These are phyloP conservation scores for Cokeromyces recurvatus DNA, from an alignment of 371 early-diverging fungal species.

Conservation along the genomic window DNA sequence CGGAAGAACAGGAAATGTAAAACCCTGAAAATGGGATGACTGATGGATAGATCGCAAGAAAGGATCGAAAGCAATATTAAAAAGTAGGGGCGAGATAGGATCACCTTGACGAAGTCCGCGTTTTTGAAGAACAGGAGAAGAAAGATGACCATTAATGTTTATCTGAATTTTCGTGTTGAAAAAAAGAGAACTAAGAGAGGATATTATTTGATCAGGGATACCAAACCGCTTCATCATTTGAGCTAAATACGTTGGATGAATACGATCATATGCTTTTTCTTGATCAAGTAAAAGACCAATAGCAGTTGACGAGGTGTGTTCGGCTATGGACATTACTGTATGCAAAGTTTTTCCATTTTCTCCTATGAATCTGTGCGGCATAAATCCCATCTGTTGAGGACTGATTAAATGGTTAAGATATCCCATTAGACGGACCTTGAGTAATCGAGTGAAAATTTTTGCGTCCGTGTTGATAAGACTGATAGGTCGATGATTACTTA, in stretches of 20 bases:
- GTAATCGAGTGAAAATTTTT: conserved; percentile 12
- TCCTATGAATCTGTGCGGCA: conserved; percentile 7
- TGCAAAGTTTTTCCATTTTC: conserved; percentile 5
- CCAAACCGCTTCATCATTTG: conserved; percentile 2
- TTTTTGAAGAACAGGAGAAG: neutral
- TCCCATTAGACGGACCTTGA: conserved; percentile 6
- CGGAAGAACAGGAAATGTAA: too few species aligned
- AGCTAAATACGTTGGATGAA: conserved; percentile 11
- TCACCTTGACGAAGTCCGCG: conserved; percentile 13
- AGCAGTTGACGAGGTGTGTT: neutral
- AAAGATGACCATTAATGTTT: conserved; percentile 18
- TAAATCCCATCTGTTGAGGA: conserved; percentile 6
- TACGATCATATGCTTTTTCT: conserved; percentile 17
- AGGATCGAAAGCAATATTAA: conserved; percentile 16
- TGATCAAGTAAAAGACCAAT: conserved; percentile 17
- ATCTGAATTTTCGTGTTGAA: conserved; percentile 12
- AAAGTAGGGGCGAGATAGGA: conserved; percentile 9
- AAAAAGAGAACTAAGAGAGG: conserved; percentile 7
- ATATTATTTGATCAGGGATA: conserved; percentile 3
- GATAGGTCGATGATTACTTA: conserved; percentile 23
- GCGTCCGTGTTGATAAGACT: conserved; percentile 9
- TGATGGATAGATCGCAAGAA: neutral
- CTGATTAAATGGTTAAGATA: neutral
- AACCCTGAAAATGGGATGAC: neutral
- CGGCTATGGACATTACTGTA: neutral